Evolutionary conservation across 2,329 filamentous ascomycete genomes (phyloP), one percentile per base, ranked within the genome.

Genomic region (Hortaea sp.): DNA sequence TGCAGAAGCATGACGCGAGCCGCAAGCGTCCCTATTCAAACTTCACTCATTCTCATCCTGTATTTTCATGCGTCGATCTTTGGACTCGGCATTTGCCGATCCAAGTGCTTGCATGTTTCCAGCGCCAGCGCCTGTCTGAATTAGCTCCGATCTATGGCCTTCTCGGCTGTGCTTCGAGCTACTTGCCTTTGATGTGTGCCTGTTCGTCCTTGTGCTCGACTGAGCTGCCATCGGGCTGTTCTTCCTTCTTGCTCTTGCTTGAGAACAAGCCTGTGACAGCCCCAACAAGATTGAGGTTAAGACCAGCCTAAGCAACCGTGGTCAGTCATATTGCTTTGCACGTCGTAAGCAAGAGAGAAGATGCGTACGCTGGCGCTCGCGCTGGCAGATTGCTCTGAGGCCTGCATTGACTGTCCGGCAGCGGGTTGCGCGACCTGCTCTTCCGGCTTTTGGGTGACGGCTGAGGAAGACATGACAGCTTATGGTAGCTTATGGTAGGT

Each of bases 251-350:
- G 10, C 55, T 58, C 51, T 62, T 64, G 46, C 59, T 51, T 4
- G 56, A 58, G 50, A 66, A 65, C 11, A 57, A 57, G 34, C 63
- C 63, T 28, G 58, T 51, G 34, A 66, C 37, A 5, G 63, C 63
- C 40, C 59, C 63, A 48, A 64, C 63, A 45, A 66, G 49, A 53
- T 66, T 65, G 12, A 66, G 53, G 41, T 66, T 66, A 27, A 66
- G 49, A n/a, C 63, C 63, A 29, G 61, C 62, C 63, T 65, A 34
- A n/a, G 27, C 13, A n/a, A 30, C 32, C 32, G n/a, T 35, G n/a
- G 32, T 35, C 32, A 35, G 32, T 35, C 32, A 42, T 20, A n/a
- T n/a, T 35, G 32, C 32, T 4, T 35, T 35, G 32, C 32, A 35
- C 32, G 27, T 43, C 13, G 37, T 27, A 41, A 12, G 37, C 29